Conservation (phyloP, 345 rosid species). For the Eucalyptus cloeziana region DNA sequence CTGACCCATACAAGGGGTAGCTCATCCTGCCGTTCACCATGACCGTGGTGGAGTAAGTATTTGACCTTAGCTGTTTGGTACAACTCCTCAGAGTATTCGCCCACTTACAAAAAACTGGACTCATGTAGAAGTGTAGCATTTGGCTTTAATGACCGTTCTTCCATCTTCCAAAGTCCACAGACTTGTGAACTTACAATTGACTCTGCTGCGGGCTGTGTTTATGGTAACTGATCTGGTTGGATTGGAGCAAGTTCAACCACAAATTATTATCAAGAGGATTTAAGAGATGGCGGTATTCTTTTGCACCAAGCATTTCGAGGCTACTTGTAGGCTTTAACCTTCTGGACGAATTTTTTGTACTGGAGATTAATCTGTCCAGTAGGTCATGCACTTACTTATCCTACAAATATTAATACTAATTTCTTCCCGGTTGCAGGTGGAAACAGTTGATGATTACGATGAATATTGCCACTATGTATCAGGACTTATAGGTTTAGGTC, state of each 20-base stretch:
- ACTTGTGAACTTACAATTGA: background rate
- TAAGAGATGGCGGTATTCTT: background rate
- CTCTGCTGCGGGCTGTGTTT: background rate
- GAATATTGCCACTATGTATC: conserved; percentile 98
- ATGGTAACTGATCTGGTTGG: background rate
- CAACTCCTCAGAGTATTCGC: background rate
- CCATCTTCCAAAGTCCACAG: background rate
- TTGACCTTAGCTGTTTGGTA: background rate
- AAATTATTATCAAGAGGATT: background rate
- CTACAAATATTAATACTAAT: background rate
- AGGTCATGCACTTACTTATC: background rate
- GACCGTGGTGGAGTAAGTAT: background rate
- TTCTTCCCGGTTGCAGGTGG: conserved; percentile 41
- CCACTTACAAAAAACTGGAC: background rate
- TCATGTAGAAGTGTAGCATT: background rate
- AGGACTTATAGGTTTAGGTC: conserved; percentile 90
- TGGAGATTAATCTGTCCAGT: background rate
- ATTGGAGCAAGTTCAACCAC: background rate
- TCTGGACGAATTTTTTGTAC: background rate
- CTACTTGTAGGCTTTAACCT: background rate
- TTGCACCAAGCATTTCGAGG: background rate
- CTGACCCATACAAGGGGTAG: background rate
- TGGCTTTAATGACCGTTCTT: background rate
- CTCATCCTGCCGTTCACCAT: background rate
- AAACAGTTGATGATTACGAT: conserved; percentile 77